phyloP scores from a whole-genome alignment of 2,329 filamentous ascomycete genomes.

The Bertia moriformis region DNA sequence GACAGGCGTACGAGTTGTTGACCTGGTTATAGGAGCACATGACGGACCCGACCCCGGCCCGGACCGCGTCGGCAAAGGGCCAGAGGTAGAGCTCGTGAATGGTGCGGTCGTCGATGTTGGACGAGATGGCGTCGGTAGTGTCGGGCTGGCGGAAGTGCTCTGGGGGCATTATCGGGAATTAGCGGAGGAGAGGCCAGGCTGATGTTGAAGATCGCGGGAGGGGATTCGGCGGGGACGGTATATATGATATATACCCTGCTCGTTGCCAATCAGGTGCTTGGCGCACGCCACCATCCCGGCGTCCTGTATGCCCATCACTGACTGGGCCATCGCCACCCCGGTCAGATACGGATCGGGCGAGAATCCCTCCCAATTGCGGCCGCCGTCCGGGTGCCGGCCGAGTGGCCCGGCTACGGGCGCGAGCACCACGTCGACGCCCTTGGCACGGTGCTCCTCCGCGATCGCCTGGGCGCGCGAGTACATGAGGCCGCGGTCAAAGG shows the following conservation, averaged over 20 bases:
- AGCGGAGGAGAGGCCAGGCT: constrained; percentile 4
- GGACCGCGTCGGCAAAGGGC: constrained; percentile 63
- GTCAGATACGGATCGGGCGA: constrained; percentile 16
- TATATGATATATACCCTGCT: constrained; percentile 29
- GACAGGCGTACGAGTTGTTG: constrained; percentile 69
- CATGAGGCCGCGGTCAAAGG: constrained; percentile 54
- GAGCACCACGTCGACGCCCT: constrained; percentile 64
- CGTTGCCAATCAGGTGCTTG: constrained; percentile 29
- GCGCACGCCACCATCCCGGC: constrained; percentile 17
- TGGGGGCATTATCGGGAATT: constrained; percentile 7
- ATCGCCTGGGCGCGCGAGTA: constrained; percentile 29
- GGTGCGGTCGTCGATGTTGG: constrained; percentile 58
- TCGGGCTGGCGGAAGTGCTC: constrained; percentile 61
- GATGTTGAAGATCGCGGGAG: too few relatives aligned
- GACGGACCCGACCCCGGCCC: constrained; percentile 46
- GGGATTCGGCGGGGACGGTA: too few relatives aligned
- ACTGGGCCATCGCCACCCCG: constrained; percentile 14
- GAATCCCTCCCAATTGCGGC: constrained; percentile 21
- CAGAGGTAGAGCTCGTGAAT: constrained; percentile 65
- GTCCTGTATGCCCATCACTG: constrained; percentile 14
- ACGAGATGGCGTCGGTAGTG: constrained; percentile 42
- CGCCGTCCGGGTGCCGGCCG: constrained; percentile 27
- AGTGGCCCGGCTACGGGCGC: constrained; percentile 30
- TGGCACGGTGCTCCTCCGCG: constrained; percentile 52
- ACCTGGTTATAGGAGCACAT: constrained; percentile 65